Evolutionary conservation across 1,284 basidiomycete species (phyloP), one percentile per base, ranked within the genome.

Genomic region (Cutaneotrichosporon sp.): DNA sequence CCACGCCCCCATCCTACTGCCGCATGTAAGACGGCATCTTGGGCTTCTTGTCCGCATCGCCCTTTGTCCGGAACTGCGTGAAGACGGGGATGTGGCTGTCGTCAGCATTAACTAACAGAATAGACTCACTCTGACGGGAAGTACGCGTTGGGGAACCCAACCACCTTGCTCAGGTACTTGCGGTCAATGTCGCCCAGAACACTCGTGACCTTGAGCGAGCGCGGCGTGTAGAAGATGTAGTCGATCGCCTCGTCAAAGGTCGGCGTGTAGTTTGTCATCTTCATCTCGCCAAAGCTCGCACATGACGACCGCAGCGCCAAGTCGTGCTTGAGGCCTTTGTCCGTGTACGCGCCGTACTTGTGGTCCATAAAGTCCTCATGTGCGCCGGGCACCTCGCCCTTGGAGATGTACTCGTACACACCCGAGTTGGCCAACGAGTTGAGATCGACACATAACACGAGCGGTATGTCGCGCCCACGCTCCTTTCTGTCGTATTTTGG

Each of bases 131-230:
- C 92, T 68, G 90, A 94, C 46, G 95, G 93, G 85, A 95, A 97
- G 78, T 97, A 92, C 8, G 89, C 88, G 78, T 97, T 97, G 49
- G 96, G 96, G 85, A 99, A 99, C 34, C 97, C 97, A 60, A 98
- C 95, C 11, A 88, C 88, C 81, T 92, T 94, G 73, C 89, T 87
- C 73, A 98, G 81, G 82, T 99, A 99, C 32, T 79, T 80, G 73
- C 84, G 85, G 79, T 98, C 95, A 61, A 98, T 88, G 76, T 91
- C 92, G 21, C 92, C 92, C 55, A 99, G 83, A 47, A 97, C 87
- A 21, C 89, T 89, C 64, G 90, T 93, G 22, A 93, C 89, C n/a
- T 86, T 85, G 62, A 99, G 77, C 70, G 88, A 91, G 64, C 86
- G 84, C 13, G 87, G 85, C 67, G 90, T 88, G 80, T 93, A 96